Base-by-base conservation (phyloP, 73 alveolate species). In the Paraurostyla sp. region DNA sequence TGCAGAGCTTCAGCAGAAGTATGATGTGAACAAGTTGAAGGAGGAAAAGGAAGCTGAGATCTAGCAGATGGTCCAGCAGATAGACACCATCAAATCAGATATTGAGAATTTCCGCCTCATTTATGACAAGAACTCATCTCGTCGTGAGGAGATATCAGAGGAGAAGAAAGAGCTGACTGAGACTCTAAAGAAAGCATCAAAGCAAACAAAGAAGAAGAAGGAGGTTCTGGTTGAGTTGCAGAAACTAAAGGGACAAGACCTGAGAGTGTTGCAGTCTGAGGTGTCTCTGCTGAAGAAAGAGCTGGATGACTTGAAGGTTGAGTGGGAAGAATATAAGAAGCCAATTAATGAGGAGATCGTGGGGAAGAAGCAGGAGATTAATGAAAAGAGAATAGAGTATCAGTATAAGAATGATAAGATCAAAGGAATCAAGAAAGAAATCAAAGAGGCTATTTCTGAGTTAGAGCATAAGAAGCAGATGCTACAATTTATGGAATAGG, bases 271-370 rank as follows among this genome's bases (percentile, higher is more conserved):
- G 11, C 78, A 84, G 56, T 51, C 71, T n/a, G 96, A 91, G 58
- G 92, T 91, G 4, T 50, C 73, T 11, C 60, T 11, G 32, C 36
- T 91, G 6, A 57, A 91, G 42, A 59, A 29, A 43, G 89, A 91
- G 36, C 48, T 85, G 20, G 89, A 85, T 23, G 89, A 91, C 0
- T 85, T 91, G 13, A 52, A 76, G 69, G 83, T 38, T 23, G 93
- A 91, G 43, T 85, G 93, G 93, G 93, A 91, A 30, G 96, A 91
- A 25, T 91, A 85, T 68, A 43, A 84, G 83, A 85, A 84, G 71
- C 96, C 96, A 1, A 84, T 91, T 40, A 60, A 85, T 36, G 93
- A 91, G 33, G 96, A 91, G 68, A 91, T 91, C 6, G n/a, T 43
- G 40, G 83, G 23, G 20, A 41, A 68, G 62, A 68, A 85, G 50